These are phyloP conservation scores for Naegleria gruberi DNA, from an alignment of 208 protist species.

Conservation along the genomic window DNA sequence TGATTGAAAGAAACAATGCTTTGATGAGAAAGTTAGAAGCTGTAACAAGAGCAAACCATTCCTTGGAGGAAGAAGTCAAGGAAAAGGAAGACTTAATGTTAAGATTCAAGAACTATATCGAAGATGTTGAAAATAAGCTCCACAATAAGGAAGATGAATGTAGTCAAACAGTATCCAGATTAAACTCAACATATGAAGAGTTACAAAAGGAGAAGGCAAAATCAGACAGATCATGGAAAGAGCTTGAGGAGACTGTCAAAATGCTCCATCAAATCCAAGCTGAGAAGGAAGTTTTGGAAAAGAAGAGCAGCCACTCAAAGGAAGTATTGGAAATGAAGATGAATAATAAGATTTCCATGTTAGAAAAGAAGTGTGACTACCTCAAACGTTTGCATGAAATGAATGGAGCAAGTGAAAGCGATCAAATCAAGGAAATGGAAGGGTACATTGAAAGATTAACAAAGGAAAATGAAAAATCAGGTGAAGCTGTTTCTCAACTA, in stretches of 20 bases:
- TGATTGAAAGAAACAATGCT: neutral
- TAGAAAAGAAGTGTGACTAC: conserved; percentile 32
- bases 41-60: neutral
- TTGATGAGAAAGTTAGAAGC: neutral
- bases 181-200: neutral
- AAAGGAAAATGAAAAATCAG: neutral
- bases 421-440: neutral
- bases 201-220: conserved; percentile 8
- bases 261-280: neutral
- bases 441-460: neutral
- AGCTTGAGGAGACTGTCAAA: conserved; percentile 6
- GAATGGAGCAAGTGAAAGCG: conserved; percentile 37
- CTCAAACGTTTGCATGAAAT: conserved; percentile 58
- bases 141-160: neutral
- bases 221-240: conserved; percentile 16
- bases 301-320: neutral
- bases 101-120: neutral
- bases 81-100: neutral
- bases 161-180: neutral
- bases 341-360: conserved; percentile 7
- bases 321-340: neutral
- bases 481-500: neutral
- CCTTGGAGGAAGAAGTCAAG: neutral
- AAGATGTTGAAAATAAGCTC: neutral
- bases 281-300: conserved; percentile 1